Percentiles rank a stretch among this genome's conserved stretches.
Evolutionary conservation across 2,329 filamentous ascomycete species (phyloP).

Genomic region (Graphilbum ipis-grandicollis): DNA sequence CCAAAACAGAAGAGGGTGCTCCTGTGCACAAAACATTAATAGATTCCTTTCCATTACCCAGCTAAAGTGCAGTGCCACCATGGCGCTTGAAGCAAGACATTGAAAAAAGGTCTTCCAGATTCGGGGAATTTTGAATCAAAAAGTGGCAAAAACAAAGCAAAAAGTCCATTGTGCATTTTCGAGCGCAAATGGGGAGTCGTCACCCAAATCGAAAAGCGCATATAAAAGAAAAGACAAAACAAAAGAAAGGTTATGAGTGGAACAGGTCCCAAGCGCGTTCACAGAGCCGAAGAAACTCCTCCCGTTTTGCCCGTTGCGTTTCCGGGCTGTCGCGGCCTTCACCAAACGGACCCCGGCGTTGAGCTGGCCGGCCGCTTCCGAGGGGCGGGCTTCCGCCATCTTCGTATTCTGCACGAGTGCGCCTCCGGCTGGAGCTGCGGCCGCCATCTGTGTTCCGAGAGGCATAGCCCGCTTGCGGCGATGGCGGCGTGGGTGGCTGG

Average conservation of each 20-base stretch:
- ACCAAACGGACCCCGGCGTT: slow-evolving; percentile 54
- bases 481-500: slow-evolving; percentile 83
- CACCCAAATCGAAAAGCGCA: no score
- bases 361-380: slow-evolving; percentile 50
- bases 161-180: no score
- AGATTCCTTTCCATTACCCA: slow-evolving; percentile 4
- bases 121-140: no score
- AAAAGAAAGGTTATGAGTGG: slow-evolving; percentile 48
- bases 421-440: slow-evolving; percentile 50
- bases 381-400: slow-evolving; percentile 77
- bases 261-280: slow-evolving; percentile 91
- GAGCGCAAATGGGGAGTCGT: no score
- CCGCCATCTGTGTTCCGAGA: slow-evolving; percentile 25
- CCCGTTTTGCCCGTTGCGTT: slow-evolving; percentile 70
- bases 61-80: no score
- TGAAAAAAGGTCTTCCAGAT: no score
- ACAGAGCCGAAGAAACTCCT: slow-evolving; percentile 78
- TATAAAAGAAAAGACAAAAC: no score
- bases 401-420: slow-evolving; percentile 81
- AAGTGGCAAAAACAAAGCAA: no score
- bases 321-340: slow-evolving; percentile 72
- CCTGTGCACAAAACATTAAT: slow-evolving; percentile 4
- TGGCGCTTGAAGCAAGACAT: no score
- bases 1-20: not conserved
- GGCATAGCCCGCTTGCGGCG: slow-evolving; percentile 40